These are phyloP conservation scores for Dendrobium huoshanense DNA, from an alignment of 106 monocot species.

Conservation along the genomic window DNA sequence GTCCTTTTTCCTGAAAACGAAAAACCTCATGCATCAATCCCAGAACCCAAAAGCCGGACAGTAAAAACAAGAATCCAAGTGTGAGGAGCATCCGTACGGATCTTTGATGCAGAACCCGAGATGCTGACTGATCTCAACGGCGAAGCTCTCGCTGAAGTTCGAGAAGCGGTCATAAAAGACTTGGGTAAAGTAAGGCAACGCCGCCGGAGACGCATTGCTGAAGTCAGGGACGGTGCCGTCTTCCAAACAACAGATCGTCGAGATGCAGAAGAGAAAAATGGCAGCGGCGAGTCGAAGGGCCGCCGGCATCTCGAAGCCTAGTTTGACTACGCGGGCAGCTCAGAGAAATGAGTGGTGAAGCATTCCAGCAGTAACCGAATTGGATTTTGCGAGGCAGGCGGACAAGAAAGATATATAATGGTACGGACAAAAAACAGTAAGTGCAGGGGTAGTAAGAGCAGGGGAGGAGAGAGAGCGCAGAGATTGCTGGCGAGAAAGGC, in stretches of 20 bases:
- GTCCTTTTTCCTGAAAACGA: slow-evolving; percentile 26
- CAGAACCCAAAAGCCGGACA: not conserved
- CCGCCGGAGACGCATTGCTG: not conserved
- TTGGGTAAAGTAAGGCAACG: slow-evolving; percentile 8
- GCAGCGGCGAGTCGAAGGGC: not conserved
- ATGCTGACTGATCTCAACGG: not conserved
- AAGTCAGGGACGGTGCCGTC: not conserved
- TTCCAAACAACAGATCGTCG: slow-evolving; percentile 4
- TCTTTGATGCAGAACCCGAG: slow-evolving; percentile 45
- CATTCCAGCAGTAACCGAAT: not conserved
- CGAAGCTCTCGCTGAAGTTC: slow-evolving; percentile 15
- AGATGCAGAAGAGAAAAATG: not conserved
- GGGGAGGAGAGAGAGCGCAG: not conserved
- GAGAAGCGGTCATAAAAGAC: slow-evolving; percentile 3
- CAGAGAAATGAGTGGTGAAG: not conserved
- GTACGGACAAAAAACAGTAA: too few relatives aligned
- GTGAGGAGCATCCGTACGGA: slow-evolving; percentile 7
- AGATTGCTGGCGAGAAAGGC: not conserved
- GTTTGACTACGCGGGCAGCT: not conserved
- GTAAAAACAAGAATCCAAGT: not conserved
- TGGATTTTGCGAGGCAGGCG: not conserved
- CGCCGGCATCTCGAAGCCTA: not conserved
- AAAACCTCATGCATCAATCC: not conserved
- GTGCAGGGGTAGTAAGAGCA: too few relatives aligned
- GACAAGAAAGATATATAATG: not conserved